Base-by-base conservation (phyloP, 208 protist species). In the Trypanosoma caninum region DNA sequence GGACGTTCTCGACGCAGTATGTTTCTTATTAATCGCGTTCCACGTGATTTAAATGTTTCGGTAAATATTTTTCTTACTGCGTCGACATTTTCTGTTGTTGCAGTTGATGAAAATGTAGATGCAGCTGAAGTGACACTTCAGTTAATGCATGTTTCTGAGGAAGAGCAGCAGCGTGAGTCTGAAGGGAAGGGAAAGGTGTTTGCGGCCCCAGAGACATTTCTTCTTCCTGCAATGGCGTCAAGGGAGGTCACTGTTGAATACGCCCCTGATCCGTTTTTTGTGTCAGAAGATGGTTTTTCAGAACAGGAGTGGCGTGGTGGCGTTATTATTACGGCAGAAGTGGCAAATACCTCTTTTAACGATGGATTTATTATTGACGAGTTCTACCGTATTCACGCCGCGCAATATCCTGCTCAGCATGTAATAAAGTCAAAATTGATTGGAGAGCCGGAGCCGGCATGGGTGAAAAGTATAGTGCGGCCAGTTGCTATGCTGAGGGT, bases 311-410 rank as follows among this genome's bases (percentile, higher is more conserved):
- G 87, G 85, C 56, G 80, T 41, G 90, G 85, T 63, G 85, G 83
- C 38, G 67, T 94, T 22, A 82, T 90, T 56, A 84, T 96, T 53
- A 69, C 79, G 20, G 75, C 85, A 20, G 72, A 82, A 46, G 51
- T 93, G 13, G 85, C 87, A 13, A 65, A 82, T 31, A 94, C 67
- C 40, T 42, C 71, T 44, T 84, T 87, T 61, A 96, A 96, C 73
- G 87, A 96, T 55, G 45, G 74, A 10, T 96, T 96, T 72, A 64
- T 94, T 37, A 82, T 96, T 37, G 85, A 94, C 53, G 90, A 94
- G 53, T 96, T 94, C 62, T 96, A 96, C 79, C 62, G 76, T 8
- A 30, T 69, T n/a, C 27, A 96, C 74, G 64, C 76, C 8, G 68
- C 68, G 4, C 63, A 71, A 30, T 93, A 89, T 69, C 86, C 83